Conservation (phyloP, 768 basidiomycete genomes). For the Leccinellum luteum region DNA sequence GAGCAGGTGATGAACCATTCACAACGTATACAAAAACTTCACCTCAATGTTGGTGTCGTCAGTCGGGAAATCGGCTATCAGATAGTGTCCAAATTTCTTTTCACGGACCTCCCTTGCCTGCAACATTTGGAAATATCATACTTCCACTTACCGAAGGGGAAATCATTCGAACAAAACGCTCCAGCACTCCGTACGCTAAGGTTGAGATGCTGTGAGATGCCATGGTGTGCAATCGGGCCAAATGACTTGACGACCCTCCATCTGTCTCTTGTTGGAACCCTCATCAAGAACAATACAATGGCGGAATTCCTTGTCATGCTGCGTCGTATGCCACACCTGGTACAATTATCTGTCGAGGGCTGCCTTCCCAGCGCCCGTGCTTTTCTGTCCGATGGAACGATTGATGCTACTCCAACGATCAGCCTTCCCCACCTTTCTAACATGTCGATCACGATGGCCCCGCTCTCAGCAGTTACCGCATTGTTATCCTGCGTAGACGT, state of each 20-base stretch:
- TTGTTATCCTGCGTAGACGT: not conserved
- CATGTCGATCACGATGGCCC: not conserved
- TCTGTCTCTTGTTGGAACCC: not conserved
- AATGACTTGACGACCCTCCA: not conserved
- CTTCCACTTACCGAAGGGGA: not conserved
- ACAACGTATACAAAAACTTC: not conserved
- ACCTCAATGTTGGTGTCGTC: not conserved
- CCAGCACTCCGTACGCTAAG: not conserved
- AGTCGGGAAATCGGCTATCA: not conserved
- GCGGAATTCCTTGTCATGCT: not conserved
- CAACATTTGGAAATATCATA: not conserved
- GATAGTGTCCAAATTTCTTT: too few relatives aligned
- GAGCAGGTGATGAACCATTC: not conserved
- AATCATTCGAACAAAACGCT: not conserved
- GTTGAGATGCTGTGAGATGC: not conserved
- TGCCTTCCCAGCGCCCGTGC: not conserved
- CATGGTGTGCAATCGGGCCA: not conserved
- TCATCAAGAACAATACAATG: not conserved
- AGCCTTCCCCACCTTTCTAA: not conserved
- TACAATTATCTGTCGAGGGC: not conserved
- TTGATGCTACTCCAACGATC: not conserved
- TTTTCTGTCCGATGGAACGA: not conserved
- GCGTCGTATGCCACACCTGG: not conserved
- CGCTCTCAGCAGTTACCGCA: not conserved
- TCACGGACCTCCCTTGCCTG: too few relatives aligned